Conservation (phyloP, 2,329 filamentous ascomycete species). For the Drechslerella dactyloides region DNA sequence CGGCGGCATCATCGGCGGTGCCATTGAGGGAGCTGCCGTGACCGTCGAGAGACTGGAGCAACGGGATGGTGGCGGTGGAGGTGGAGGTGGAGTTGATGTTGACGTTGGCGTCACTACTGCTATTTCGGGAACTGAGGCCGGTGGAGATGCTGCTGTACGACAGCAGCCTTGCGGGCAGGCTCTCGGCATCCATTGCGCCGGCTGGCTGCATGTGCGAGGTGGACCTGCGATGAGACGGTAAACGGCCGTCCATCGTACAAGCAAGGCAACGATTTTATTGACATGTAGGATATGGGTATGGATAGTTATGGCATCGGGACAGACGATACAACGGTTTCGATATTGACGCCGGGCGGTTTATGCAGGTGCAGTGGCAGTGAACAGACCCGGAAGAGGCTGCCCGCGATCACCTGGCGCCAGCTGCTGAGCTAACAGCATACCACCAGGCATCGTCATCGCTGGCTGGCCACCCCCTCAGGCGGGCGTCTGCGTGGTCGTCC, state of each 20-base stretch:
- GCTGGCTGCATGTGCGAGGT: slow-evolving; percentile 17
- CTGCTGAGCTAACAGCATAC: slow-evolving; percentile 3
- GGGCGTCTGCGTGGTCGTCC: neutral
- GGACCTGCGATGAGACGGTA: neutral
- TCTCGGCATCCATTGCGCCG: slow-evolving; percentile 8
- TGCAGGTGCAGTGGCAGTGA: neutral
- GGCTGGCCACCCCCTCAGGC: neutral
- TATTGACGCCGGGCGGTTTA: neutral
- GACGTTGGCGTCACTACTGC: slow-evolving; percentile 20
- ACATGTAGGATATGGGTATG: neutral
- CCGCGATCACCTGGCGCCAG: neutral
- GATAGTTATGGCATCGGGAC: slow-evolving; percentile 1
- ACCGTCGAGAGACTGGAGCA: neutral
- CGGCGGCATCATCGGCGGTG: neutral
- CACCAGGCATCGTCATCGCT: slow-evolving; percentile 1
- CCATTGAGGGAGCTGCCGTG: slow-evolving; percentile 4
- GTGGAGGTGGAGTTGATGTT: slow-evolving; percentile 2
- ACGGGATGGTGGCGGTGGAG: neutral
- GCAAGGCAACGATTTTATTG: neutral
- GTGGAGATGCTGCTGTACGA: slow-evolving; percentile 33
- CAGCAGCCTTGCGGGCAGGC: slow-evolving; percentile 4
- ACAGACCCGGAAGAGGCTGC: neutral
- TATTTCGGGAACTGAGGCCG: slow-evolving; percentile 18
- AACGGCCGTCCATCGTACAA: neutral
- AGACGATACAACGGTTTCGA: neutral